Evolutionary conservation across 345 rosid genomes (phyloP), one percentile per base, ranked within the genome.

Genomic region (Aegle marmelos): DNA sequence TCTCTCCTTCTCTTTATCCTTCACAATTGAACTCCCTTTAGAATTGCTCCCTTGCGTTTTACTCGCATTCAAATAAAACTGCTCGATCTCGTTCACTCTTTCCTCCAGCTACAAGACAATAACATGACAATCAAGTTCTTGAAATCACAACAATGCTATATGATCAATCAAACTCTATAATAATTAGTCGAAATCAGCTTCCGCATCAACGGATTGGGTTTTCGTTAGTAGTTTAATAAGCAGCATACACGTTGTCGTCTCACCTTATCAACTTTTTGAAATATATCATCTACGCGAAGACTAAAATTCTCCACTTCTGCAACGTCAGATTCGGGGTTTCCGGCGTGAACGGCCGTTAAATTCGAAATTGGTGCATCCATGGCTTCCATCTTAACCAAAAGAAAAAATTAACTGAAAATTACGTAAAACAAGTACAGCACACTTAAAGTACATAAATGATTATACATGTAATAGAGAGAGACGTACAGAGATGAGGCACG

Each of bases 51-150:
- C 73, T 67, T 83, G 86, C 73, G 78, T 88, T 75, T 85, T 83
- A 77, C 72, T 82, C 21, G 75, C 4, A 72, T 75, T 86, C 72
- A 75, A 63, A 82, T 86, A 94, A 82, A 88, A 94, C 22, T 90
- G 85, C 67, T 94, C 97, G 13, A 92, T 90, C 59, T 86, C 89
- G 54, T 86, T 83, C 82, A 94, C 93, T 73, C 82, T 91, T 68
- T 86, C 83, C 91, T 91, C 95, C 24, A 96, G 91, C 98, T 92
- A 80, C 82, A 78, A 37, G 58, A 17, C 50, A 25, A 80, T 22
- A 63, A 2, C 54, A 34, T 21, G 63, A 22, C 7, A 74, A 73
- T 31, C 31, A 53, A 70, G 58, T 45, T 50, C 53, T 10, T 22
- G 28, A 53, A 70, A 48, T 50, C 56, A 17, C 2, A 71, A 45